Base-by-base conservation (phyloP, 495 filamentous ascomycete species). In the Trypethelium eluteriae region DNA sequence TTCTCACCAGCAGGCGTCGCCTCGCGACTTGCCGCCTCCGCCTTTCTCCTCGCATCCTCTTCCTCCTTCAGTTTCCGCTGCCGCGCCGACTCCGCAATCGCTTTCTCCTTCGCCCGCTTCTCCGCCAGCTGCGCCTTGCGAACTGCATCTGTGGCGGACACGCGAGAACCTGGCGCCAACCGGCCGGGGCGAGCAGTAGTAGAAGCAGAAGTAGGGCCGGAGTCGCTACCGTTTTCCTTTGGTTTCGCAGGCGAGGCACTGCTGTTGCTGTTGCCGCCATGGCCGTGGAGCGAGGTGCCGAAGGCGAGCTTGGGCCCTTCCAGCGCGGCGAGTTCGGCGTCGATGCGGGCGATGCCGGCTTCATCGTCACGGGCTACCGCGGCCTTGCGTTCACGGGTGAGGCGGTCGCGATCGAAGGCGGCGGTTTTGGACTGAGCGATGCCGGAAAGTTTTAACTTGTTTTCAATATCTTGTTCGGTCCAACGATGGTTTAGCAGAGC, bases 61-160 rank as follows among this genome's bases (percentile, higher is more conserved):
- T 69, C 67, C 38, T 69, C 72, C 39, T 78, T 74, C 7, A 69
- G 68, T 39, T 77, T 71, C 12, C 18, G 39, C 62, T 68, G 71
- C 10, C 39, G 68, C 16, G 66, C 39, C 65, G 65, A 63, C 62
- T 67, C 36, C n/a, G 38, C 73, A 39, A 79, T 74, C 12, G 70
- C 70, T 56, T 77, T 71, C 38, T 73, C 69, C 62, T 75, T 76
- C 11, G 68, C 68, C 2, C 70, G 65, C 16, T 87, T 81, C 79
- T 98, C 93, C 68, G 85, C 85, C 34, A 94, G 77, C 75, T 96
- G 89, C 5, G 93, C 92, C 75, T 89, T 88, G 62, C 93, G 90
- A 7, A 96, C 86, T 32, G 88, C 85, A 69, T 95, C 89, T 16
- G 84, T 81, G 72, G 49, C 96, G 96, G 68, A 85, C 82, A 64